These are phyloP conservation scores for Heliophila coronopifolia DNA, from an alignment of 441 rosid genomes.

Conservation along the genomic window DNA sequence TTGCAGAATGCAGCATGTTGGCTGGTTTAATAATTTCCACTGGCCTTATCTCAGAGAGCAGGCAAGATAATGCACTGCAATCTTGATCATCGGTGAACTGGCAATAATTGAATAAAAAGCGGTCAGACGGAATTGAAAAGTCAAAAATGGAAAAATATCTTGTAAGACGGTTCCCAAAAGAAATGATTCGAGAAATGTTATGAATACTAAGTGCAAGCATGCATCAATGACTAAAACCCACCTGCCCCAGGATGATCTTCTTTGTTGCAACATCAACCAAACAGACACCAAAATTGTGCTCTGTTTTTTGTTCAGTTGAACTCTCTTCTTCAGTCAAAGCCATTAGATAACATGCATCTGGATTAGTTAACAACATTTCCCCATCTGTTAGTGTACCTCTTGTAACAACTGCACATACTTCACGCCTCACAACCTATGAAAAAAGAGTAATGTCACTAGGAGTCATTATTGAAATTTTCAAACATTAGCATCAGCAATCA, in stretches of 20 bases:
- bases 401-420: constrained; percentile 89
- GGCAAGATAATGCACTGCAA: constrained; percentile 67
- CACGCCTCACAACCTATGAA: constrained; percentile 93
- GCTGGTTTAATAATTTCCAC: constrained; percentile 93
- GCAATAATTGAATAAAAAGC: constrained; percentile 14
- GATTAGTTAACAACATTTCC: constrained; percentile 73
- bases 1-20: constrained; percentile 56
- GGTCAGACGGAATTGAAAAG: constrained; percentile 10
- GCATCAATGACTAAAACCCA: constrained; percentile 21
- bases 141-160: not conserved
- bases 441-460: constrained; percentile 28
- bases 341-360: constrained; percentile 88
- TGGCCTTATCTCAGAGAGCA: constrained; percentile 83
- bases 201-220: constrained; percentile 7
- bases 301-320: constrained; percentile 32
- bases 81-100: constrained; percentile 84
- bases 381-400: constrained; percentile 95
- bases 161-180: not conserved
- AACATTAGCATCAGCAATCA: constrained; percentile 11
- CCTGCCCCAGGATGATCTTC: constrained; percentile 87
- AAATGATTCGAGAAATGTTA: constrained; percentile 1
- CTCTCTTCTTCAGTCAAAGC: constrained; percentile 62
- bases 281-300: constrained; percentile 68
- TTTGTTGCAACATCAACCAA: constrained; percentile 84
- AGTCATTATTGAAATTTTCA: constrained; percentile 10